Percentiles rank a stretch among this genome's conserved stretches.
phyloP scores from a whole-genome alignment of 768 basidiomycete genomes.

The Artomyces pyxidatus region DNA sequence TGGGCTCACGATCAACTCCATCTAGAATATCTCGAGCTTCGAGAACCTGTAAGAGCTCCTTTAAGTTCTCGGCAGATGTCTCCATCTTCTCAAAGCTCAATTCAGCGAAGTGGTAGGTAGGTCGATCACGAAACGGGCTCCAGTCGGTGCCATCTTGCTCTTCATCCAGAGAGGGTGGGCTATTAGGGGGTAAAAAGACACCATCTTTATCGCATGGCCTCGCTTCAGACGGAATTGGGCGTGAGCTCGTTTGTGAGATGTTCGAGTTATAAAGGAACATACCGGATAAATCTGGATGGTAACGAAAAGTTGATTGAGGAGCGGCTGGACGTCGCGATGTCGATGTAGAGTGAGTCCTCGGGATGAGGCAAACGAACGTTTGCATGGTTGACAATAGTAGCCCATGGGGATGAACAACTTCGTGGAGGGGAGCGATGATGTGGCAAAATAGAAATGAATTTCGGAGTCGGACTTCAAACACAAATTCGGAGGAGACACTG shows the following conservation, averaged over 20 bases:
- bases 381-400: not conserved
- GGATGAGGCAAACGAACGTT: not conserved
- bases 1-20: not conserved
- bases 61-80: not conserved
- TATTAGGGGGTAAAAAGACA: not conserved
- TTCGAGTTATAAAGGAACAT: not conserved
- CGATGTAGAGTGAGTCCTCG: not conserved
- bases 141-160: not conserved
- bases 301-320: not conserved
- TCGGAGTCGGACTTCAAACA: no score
- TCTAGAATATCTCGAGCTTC: not conserved
- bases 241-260: not conserved
- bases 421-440: not conserved
- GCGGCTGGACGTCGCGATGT: not conserved
- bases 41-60: not conserved
- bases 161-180: not conserved
- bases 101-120: not conserved
- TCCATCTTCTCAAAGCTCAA: not conserved
- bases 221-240: not conserved
- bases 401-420: not conserved
- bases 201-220: not conserved
- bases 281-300: not conserved
- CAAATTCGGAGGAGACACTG: no score
- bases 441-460: not conserved
- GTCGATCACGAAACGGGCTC: not conserved